Evolutionary conservation across 257 asterid genomes (phyloP).

Genomic region (Gentiana dahurica): DNA sequence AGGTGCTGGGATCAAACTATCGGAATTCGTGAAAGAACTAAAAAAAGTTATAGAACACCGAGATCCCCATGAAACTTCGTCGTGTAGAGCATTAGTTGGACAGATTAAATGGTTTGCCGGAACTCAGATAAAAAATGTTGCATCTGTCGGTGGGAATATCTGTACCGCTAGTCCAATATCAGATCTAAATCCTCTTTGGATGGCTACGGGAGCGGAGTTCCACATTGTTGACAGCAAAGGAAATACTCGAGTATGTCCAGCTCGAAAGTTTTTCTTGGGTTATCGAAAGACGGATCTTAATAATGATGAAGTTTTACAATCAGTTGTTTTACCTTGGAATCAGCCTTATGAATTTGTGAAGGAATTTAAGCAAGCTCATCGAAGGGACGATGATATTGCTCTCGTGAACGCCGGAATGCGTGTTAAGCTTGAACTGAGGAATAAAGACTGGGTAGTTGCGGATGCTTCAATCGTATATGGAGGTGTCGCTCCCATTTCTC

Average conservation of each 20-base stretch:
- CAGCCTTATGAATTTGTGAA: slow-evolving; percentile 53
- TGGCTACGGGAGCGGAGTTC: slow-evolving; percentile 74
- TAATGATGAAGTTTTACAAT: slow-evolving; percentile 59
- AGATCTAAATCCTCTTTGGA: slow-evolving; percentile 93
- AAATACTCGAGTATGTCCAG: slow-evolving; percentile 45
- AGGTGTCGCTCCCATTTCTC: slow-evolving; percentile 85
- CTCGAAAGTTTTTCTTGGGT: slow-evolving; percentile 67
- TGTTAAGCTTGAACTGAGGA: slow-evolving; percentile 46
- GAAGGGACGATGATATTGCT: slow-evolving; percentile 97
- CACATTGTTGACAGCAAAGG: slow-evolving; percentile 54
- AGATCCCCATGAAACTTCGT: slow-evolving; percentile 49
- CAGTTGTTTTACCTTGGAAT: slow-evolving; percentile 85
- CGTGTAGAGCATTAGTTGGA: slow-evolving; percentile 66
- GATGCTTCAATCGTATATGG: slow-evolving; percentile 77
- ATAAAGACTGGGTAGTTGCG: slow-evolving; percentile 55
- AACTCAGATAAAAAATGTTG: slow-evolving; percentile 73
- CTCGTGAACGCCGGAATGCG: slow-evolving; percentile 96
- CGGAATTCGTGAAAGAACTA: slow-evolving; percentile 52
- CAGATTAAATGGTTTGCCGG: slow-evolving; percentile 99
- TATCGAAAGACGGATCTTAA: slow-evolving; percentile 84
- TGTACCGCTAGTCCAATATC: slow-evolving; percentile 99
- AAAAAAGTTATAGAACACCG: slow-evolving; percentile 34
- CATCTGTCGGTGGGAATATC: slow-evolving; percentile 91
- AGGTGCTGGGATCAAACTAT: slow-evolving; percentile 83
- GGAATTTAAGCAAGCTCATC: slow-evolving; percentile 91